Evolutionary conservation across 805 yeast species (phyloP), one percentile per base, ranked within the genome.

Genomic region (Candida tammaniensis): DNA sequence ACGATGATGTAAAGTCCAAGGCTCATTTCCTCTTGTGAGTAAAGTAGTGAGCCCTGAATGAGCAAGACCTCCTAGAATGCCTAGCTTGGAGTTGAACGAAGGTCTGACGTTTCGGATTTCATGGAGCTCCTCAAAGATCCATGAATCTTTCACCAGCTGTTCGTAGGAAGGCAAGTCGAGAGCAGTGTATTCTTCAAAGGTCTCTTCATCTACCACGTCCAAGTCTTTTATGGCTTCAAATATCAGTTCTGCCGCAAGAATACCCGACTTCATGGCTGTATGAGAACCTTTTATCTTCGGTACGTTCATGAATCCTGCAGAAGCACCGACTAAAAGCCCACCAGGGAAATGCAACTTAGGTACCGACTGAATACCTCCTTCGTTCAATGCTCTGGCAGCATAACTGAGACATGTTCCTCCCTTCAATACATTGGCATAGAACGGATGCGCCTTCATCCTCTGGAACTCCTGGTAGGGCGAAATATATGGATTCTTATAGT

Each of bases 241-340:
- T 26, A 88, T 83, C 15, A 74, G 56, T 51, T 93, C 97, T 2
- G 98, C 98, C 2, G 98, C 98, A 18, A 93, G 60, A 74, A 93
- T 81, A 20, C 98, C 98, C 7, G 93, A 74, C 60, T 93, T 93
- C 79, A 93, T 86, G 1, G 99, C 98, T 1, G 96, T 91, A 58
- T 93, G 99, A 0, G 97, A 82, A 11, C 99, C 99, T 64, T 93
- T 93, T 52, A 93, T 86, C 59, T 91, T 93, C 34, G 98, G 97
- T 27, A 93, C 98, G 55, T 93, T 93, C 78, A 93, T 76, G 59
- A 93, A 91, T 1, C 98, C 98, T 3, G 98, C 98, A 38, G 94
- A 69, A 38, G 95, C 93, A 20, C 99, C 99, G 24, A 93, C 91
- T 18, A 93, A 64, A 7, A 88, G 82, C 34, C 98, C 99, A 32